Conservation (phyloP, 208 protist genomes). For the Leishmania aethiopica region DNA sequence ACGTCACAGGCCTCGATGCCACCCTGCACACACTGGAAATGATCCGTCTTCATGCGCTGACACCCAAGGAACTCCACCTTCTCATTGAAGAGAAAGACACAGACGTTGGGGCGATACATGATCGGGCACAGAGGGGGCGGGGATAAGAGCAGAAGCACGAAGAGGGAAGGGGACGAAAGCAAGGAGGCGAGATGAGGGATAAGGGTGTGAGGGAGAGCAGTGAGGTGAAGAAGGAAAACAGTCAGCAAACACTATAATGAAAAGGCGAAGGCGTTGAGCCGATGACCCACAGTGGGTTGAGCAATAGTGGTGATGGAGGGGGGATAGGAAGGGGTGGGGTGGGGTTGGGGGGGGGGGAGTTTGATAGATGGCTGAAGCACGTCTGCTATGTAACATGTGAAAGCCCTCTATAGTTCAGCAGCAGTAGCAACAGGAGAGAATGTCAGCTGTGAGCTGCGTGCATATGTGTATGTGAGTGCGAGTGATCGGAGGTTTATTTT, state of each 20-base stretch:
- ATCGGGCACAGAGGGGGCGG: neutral
- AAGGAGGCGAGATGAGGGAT: neutral
- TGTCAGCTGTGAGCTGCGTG: neutral
- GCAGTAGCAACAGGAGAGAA: neutral
- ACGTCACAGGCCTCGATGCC: conserved; percentile 66
- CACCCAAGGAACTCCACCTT: conserved; percentile 64
- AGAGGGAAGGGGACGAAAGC: neutral
- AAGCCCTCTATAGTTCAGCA: neutral
- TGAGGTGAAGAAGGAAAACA: too few species aligned
- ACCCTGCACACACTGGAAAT: conserved; percentile 79
- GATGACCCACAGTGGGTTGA: neutral
- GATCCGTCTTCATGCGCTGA: conserved; percentile 38
- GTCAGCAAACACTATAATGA: neutral
- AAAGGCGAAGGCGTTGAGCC: neutral
- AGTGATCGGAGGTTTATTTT: neutral
- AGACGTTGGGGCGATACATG: conserved; percentile 88
- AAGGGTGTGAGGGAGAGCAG: neutral
- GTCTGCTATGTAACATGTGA: neutral
- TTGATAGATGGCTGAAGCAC: neutral
- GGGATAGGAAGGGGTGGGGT: too few species aligned
- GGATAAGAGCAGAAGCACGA: neutral
- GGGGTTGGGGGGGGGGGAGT: neutral
- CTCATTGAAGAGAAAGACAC: conserved; percentile 78
- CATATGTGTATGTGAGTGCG: neutral
- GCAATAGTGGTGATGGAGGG: neutral